phyloP scores from a whole-genome alignment of 2,329 filamentous ascomycete species.

The Mycosphaerella sp. region DNA sequence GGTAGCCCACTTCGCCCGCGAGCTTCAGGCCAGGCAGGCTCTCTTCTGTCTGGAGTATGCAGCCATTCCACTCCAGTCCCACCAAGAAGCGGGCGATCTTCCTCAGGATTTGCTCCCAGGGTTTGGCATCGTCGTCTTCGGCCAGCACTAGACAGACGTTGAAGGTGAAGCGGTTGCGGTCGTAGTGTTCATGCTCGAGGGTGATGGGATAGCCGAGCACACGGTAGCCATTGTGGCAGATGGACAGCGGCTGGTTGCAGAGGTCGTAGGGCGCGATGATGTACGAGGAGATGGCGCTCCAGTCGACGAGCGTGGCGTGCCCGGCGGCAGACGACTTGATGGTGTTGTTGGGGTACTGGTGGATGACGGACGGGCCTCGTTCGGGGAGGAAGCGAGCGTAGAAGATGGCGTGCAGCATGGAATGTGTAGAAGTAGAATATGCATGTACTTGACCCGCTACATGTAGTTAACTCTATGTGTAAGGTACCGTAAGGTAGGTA shows the following conservation, averaged over 20 bases:
- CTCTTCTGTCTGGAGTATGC: constrained; percentile 65
- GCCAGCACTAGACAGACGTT: constrained; percentile 87
- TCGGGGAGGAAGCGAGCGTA: constrained; percentile 61
- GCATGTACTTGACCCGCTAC: too few relatives aligned
- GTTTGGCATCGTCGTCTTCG: constrained; percentile 53
- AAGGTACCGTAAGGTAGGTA: too few relatives aligned
- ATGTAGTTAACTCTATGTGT: too few relatives aligned
- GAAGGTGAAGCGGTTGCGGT: constrained; percentile 93
- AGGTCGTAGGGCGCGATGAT: constrained; percentile 93
- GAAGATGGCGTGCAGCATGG: constrained; percentile 59
- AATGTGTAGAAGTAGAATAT: too few relatives aligned
- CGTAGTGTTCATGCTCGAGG: constrained; percentile 66
- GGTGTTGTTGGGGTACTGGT: constrained; percentile 28
- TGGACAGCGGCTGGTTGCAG: constrained; percentile 81
- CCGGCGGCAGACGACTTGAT: constrained; percentile 18
- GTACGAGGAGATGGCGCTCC: constrained; percentile 80
- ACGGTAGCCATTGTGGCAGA: constrained; percentile 67
- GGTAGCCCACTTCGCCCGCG: constrained; percentile 30
- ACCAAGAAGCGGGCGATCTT: constrained; percentile 80
- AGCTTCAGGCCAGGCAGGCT: constrained; percentile 27
- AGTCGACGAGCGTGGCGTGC: constrained; percentile 38
- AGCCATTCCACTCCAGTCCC: constrained; percentile 85
- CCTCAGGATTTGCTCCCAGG: constrained; percentile 68
- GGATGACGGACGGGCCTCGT: constrained; percentile 31
- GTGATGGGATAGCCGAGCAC: constrained; percentile 86